Evolutionary conservation across 23 red algal species (phyloP).

Genomic region (Gracilaria vermiculophylla): DNA sequence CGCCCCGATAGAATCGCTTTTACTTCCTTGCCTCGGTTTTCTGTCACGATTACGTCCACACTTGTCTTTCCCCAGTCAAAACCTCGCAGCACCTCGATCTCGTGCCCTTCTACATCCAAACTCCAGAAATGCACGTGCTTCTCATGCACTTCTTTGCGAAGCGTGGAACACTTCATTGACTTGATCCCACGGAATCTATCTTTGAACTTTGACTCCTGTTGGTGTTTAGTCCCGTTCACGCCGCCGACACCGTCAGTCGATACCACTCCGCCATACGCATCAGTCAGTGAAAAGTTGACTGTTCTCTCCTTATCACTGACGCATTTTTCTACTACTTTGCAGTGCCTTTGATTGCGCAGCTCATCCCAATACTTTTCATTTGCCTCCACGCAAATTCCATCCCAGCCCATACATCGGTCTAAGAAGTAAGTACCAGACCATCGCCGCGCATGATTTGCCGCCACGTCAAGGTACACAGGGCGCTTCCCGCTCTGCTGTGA

Average conservation of each 20-base stretch:
- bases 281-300: slow-evolving; percentile 49
- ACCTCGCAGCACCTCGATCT: slow-evolving; percentile 38
- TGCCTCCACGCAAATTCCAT: slow-evolving; percentile 65
- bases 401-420: slow-evolving; percentile 65
- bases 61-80: slow-evolving; percentile 55
- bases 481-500: not conserved
- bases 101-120: slow-evolving; percentile 69
- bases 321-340: slow-evolving; percentile 42
- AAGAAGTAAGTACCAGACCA: slow-evolving; percentile 53
- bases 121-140: slow-evolving; percentile 51
- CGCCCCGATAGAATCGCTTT: slow-evolving; percentile 7
- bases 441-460: slow-evolving; percentile 62
- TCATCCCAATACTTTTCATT: slow-evolving; percentile 55
- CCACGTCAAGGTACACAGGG: slow-evolving; percentile 59
- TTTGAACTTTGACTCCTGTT: slow-evolving; percentile 9
- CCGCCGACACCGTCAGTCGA: not conserved
- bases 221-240: slow-evolving; percentile 31
- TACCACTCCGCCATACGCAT: slow-evolving; percentile 40
- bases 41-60: slow-evolving; percentile 66
- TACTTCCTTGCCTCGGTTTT: slow-evolving; percentile 33
- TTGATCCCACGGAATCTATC: slow-evolving; percentile 26
- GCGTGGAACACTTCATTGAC: slow-evolving; percentile 49
- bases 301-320: slow-evolving; percentile 40
- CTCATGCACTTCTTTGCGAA: slow-evolving; percentile 12
- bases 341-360: slow-evolving; percentile 10